Evolutionary conservation across 495 filamentous ascomycete species (phyloP).

Genomic region (Neurospora sp.): DNA sequence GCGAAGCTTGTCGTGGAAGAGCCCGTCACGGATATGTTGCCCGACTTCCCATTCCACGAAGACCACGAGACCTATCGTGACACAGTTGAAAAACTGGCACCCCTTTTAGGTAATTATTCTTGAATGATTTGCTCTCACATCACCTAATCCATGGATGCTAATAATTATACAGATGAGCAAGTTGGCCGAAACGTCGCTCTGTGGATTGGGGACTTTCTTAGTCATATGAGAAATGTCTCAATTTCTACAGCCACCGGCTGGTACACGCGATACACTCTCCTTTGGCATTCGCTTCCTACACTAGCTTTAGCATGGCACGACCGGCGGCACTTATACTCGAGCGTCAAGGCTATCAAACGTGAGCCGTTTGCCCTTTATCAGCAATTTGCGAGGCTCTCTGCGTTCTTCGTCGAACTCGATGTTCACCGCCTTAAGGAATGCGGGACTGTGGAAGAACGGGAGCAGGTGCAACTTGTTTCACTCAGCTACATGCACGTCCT

Average conservation of each 20-base stretch:
- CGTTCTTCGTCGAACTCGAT: conserved; percentile 24
- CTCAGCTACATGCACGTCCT: conserved; percentile 21
- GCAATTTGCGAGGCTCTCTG: conserved; percentile 19
- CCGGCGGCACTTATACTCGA: conserved; percentile 4
- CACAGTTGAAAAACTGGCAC: conserved; percentile 20
- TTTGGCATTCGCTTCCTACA: conserved; percentile 25
- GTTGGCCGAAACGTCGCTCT: conserved; percentile 26
- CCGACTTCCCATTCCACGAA: conserved; percentile 34
- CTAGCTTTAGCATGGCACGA: background rate
- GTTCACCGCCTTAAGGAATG: conserved; percentile 1
- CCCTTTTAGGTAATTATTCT: background rate
- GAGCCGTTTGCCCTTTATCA: conserved; percentile 23
- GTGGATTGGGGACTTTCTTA: conserved; percentile 37
- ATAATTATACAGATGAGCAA: conserved; percentile 28
- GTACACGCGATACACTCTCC: conserved; percentile 26
- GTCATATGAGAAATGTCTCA: conserved; percentile 14
- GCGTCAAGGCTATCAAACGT: conserved; percentile 6
- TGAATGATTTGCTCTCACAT: background rate
- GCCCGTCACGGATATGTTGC: conserved; percentile 18
- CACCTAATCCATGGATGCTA: conserved; percentile 6
- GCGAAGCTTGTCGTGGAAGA: conserved; percentile 1
- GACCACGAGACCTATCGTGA: conserved; percentile 27
- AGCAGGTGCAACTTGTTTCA: conserved; percentile 15
- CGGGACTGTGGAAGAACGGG: background rate
- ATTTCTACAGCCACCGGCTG: conserved; percentile 21